Evolutionary conservation across 2,329 filamentous ascomycete species (phyloP).

Genomic region (Rhinocladiella similis): DNA sequence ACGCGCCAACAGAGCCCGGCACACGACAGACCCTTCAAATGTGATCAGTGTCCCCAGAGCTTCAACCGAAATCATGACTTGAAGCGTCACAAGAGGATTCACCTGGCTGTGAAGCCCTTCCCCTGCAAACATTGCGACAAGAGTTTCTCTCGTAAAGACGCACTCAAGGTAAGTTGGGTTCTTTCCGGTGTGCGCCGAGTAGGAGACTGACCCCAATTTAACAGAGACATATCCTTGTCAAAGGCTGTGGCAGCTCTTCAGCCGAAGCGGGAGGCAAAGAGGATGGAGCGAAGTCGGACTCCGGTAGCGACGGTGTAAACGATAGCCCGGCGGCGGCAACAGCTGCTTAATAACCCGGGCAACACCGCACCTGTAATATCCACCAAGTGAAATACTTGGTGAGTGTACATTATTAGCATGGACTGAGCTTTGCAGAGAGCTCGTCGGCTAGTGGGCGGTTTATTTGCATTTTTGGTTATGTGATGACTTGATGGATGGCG

Average conservation of each 20-base stretch:
- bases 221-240: slow-evolving; percentile 67
- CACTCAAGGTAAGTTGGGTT: slow-evolving; percentile 74
- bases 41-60: slow-evolving; percentile 85
- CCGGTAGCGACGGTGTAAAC: slow-evolving; percentile 23
- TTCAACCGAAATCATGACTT: slow-evolving; percentile 97
- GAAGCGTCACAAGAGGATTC: slow-evolving; percentile 93
- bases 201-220: slow-evolving; percentile 30
- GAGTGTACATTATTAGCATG: slow-evolving; percentile 20
- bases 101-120: slow-evolving; percentile 92
- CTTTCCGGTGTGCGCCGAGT: not conserved
- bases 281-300: slow-evolving; percentile 28
- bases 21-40: slow-evolving; percentile 89
- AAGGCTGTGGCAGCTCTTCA: slow-evolving; percentile 58
- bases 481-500: slow-evolving; percentile 23
- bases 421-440: not conserved
- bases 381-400: not conserved
- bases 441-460: not conserved
- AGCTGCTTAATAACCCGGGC: slow-evolving; percentile 14
- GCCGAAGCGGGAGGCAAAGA: slow-evolving; percentile 13
- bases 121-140: slow-evolving; percentile 91
- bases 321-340: slow-evolving; percentile 21
- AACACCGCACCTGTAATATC: not conserved
- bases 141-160: slow-evolving; percentile 95
- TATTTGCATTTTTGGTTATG: slow-evolving; percentile 6
- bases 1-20: slow-evolving; percentile 53